Conservation (phyloP, 2,329 filamentous ascomycete genomes). For the Xylaria multiplex region DNA sequence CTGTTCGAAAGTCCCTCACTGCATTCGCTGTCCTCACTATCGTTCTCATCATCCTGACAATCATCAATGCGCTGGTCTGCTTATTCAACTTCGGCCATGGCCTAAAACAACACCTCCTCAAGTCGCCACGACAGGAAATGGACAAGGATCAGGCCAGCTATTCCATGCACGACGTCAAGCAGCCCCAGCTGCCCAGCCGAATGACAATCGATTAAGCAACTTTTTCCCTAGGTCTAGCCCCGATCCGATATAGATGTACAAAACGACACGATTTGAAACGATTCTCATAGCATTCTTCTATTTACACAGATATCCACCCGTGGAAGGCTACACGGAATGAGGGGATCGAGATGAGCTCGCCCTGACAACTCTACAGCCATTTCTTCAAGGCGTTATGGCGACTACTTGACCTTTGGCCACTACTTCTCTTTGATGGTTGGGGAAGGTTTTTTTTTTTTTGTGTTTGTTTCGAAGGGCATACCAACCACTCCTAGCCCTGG, state of each 20-base stretch:
- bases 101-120: constrained; percentile 84
- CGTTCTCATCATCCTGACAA: constrained; percentile 86
- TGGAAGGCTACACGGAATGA: constrained; percentile 28
- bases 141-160: constrained; percentile 65
- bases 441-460: neutral
- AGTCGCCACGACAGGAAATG: constrained; percentile 56
- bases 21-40: constrained; percentile 96
- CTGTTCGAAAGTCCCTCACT: constrained; percentile 86
- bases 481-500: constrained; percentile 18
- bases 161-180: constrained; percentile 69
- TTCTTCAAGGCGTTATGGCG: constrained; percentile 36
- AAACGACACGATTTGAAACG: constrained; percentile 47
- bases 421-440: constrained; percentile 20
- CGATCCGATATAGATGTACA: constrained; percentile 44
- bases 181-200: constrained; percentile 59
- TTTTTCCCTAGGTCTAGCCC: constrained; percentile 2
- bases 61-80: constrained; percentile 86
- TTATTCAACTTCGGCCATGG: constrained; percentile 91
- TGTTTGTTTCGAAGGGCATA: constrained; percentile 11
- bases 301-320: constrained; percentile 44
- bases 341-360: constrained; percentile 19
- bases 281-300: constrained; percentile 42
- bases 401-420: constrained; percentile 22
- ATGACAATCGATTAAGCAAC: constrained; percentile 69
- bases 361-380: constrained; percentile 28